These are phyloP conservation scores for Ophiostoma tasmaniense DNA, from an alignment of 2,329 filamentous ascomycete genomes.

Conservation along the genomic window DNA sequence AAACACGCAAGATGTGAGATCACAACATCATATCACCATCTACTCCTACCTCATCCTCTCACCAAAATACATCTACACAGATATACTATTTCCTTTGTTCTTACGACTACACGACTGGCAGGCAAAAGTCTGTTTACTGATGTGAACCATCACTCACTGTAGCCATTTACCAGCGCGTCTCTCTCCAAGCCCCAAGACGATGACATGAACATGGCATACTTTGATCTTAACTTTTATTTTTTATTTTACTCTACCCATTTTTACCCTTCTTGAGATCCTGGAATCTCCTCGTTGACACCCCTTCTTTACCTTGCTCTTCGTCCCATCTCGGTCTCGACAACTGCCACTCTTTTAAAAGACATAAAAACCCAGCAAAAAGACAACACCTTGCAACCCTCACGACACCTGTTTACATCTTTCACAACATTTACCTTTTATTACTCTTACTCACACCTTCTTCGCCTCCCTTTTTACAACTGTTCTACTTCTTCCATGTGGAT, in stretches of 20 bases:
- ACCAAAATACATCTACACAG: neutral
- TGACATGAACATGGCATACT: neutral
- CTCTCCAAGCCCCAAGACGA: neutral
- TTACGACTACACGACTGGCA: slow-evolving; percentile 4
- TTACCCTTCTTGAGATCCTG: neutral
- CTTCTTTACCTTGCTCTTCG: neutral
- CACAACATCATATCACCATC: neutral
- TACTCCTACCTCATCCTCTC: neutral
- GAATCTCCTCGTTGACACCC: neutral
- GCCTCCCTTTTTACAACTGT: slow-evolving; percentile 5
- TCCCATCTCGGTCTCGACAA: neutral
- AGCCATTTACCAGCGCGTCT: neutral
- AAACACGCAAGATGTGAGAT: neutral
- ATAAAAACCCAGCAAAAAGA: neutral
- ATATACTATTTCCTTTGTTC: slow-evolving; percentile 1
- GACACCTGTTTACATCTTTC: neutral
- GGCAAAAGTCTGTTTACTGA: neutral
- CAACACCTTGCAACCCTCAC: neutral
- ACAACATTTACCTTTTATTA: neutral
- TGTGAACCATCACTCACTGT: neutral
- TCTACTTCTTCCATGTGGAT: slow-evolving; percentile 13
- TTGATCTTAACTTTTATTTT: neutral
- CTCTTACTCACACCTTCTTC: neutral
- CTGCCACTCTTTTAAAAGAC: neutral
- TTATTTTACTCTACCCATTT: neutral